Percentiles rank a stretch among this genome's conserved stretches.
These are phyloP conservation scores for Quercus tomentella DNA, from an alignment of 331 rosid genomes.

Conservation along the genomic window DNA sequence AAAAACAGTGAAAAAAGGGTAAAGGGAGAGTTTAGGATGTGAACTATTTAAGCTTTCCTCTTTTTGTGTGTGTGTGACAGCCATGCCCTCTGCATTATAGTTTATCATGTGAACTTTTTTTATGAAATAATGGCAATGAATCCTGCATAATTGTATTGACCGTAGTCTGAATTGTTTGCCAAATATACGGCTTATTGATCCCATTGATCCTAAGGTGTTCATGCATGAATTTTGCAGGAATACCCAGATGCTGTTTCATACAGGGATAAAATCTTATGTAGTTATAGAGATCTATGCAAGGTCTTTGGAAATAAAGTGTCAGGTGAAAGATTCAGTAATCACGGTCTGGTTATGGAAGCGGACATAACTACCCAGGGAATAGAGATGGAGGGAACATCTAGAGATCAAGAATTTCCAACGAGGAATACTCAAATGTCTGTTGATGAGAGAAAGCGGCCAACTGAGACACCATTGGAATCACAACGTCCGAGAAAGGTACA, in stretches of 20 bases:
- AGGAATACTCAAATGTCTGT: constrained; percentile 17
- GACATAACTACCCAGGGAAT: constrained; percentile 19
- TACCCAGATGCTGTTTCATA: constrained; percentile 50
- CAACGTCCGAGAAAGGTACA: constrained; percentile 16
- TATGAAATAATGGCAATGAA: not conserved
- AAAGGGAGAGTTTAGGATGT: not conserved
- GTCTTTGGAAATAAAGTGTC: constrained; percentile 34
- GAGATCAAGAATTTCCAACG: constrained; percentile 10
- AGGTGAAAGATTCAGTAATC: constrained; percentile 24
- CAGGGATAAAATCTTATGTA: constrained; percentile 35
- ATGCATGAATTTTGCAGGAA: constrained; percentile 50
- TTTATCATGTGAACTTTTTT: not conserved
- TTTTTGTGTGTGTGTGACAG: not conserved
- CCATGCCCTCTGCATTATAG: no score
- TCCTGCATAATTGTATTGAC: no score
- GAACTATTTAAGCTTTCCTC: not conserved
- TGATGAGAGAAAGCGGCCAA: constrained; percentile 28
- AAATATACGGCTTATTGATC: not conserved
- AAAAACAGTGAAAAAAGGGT: not conserved
- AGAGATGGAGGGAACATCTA: constrained; percentile 23
- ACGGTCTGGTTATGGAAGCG: constrained; percentile 20
- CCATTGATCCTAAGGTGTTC: not conserved
- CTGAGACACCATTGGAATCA: not conserved
- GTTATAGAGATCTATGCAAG: constrained; percentile 48
- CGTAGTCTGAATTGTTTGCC: not conserved